Conservation (phyloP, 140 eudicot genomes). For the Anethum foeniculum region DNA sequence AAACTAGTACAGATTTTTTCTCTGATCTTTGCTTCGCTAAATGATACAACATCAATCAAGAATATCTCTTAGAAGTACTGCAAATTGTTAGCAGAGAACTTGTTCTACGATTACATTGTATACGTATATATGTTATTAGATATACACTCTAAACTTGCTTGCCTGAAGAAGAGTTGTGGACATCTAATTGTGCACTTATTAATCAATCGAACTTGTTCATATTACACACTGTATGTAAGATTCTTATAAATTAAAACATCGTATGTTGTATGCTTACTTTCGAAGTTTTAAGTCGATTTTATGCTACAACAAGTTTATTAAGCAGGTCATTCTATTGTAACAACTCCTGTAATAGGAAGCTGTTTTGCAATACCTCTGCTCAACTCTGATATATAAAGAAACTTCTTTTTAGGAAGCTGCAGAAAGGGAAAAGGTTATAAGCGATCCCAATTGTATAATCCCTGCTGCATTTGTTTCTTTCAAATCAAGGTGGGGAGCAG, state of each 20-base stretch:
- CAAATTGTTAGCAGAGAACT: neutral
- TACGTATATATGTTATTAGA: neutral
- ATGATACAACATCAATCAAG: neutral
- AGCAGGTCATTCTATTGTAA: neutral
- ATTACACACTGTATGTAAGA: neutral
- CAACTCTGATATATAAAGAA: neutral
- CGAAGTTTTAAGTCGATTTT: neutral
- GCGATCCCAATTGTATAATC: constrained; percentile 64
- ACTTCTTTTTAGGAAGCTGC: constrained; percentile 40
- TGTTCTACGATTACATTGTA: neutral
- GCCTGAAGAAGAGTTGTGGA: neutral
- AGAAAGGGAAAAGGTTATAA: constrained; percentile 71
- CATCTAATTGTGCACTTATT: neutral
- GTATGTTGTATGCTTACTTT: neutral
- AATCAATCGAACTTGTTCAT: neutral
- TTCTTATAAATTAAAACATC: neutral
- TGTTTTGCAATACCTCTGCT: neutral
- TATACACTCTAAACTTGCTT: neutral
- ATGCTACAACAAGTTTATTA: neutral
- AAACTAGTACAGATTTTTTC: neutral
- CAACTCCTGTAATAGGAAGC: neutral
- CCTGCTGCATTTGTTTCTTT: constrained; percentile 97
- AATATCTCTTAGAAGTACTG: neutral
- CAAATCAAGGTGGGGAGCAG: constrained; percentile 93
- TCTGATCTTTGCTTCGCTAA: neutral